Conservation (phyloP, 1,139 yeast genomes). For the Protomyces arabidopsidicola region DNA sequence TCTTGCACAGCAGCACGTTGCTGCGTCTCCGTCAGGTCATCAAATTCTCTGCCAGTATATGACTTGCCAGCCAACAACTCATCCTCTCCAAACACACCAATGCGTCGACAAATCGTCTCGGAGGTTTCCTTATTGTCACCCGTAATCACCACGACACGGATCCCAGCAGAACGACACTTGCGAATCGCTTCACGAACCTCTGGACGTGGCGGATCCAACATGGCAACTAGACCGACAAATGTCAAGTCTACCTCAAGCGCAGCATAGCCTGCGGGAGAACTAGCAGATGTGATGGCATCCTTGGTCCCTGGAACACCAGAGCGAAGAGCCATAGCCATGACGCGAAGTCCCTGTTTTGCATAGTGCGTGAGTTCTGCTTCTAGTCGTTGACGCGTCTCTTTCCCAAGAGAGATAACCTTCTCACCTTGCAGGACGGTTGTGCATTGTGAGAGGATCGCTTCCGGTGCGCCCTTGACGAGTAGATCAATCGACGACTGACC, state of each 20-base stretch:
- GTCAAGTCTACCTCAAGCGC: slow-evolving; percentile 42
- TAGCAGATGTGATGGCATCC: slow-evolving; percentile 28
- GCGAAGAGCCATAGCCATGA: slow-evolving; percentile 46
- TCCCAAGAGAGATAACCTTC: slow-evolving; percentile 35
- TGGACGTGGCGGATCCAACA: slow-evolving; percentile 54
- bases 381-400: slow-evolving; percentile 36
- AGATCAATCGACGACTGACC: slow-evolving; percentile 35
- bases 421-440: slow-evolving; percentile 35
- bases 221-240: slow-evolving; percentile 51
- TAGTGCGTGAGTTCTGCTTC: slow-evolving; percentile 40
- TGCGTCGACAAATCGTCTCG: slow-evolving; percentile 51
- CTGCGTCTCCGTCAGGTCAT: slow-evolving; percentile 35
- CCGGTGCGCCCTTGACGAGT: slow-evolving; percentile 55
- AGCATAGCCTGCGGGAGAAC: slow-evolving; percentile 34
- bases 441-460: slow-evolving; percentile 41
- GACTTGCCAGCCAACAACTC: slow-evolving; percentile 44
- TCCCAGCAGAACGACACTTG: slow-evolving; percentile 51
- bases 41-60: slow-evolving; percentile 51
- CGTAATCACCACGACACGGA: slow-evolving; percentile 52
- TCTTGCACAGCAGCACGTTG: slow-evolving; percentile 34
- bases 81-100: slow-evolving; percentile 49
- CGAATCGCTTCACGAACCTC: slow-evolving; percentile 49
- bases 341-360: slow-evolving; percentile 47
- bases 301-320: slow-evolving; percentile 19
- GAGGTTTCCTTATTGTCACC: slow-evolving; percentile 56